Percentiles rank a stretch among this genome's conserved stretches.
phyloP scores from a whole-genome alignment of 148 eudicot species.

The Cornus florida region DNA sequence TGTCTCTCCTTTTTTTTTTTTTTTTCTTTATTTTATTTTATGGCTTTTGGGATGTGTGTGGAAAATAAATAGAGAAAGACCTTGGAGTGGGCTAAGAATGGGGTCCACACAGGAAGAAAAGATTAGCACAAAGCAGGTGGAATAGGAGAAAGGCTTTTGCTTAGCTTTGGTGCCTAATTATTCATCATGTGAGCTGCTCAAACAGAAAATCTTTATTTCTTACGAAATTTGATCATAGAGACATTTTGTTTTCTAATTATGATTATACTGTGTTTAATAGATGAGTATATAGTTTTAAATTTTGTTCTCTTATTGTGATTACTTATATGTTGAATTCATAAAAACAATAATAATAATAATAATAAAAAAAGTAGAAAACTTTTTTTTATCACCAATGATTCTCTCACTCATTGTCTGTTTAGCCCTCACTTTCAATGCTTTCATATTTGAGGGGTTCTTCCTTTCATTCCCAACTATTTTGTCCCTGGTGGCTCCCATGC shows the following conservation, averaged over 20 bases:
- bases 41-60: not conserved
- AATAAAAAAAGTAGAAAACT: too few relatives aligned
- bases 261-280: not conserved
- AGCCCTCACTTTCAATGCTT: too few relatives aligned
- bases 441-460: too few relatives aligned
- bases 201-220: too few relatives aligned
- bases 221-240: too few relatives aligned
- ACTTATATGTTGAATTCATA: not conserved
- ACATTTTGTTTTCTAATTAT: not conserved
- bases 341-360: too few relatives aligned
- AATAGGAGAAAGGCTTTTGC: not conserved
- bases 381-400: not conserved
- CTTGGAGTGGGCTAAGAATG: not conserved
- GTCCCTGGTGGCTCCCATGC: too few relatives aligned
- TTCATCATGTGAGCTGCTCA: too few relatives aligned
- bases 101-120: not conserved
- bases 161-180: too few relatives aligned
- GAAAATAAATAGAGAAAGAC: conserved; percentile 5
- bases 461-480: too few relatives aligned
- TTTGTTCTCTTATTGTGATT: not conserved
- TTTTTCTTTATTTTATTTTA: not conserved
- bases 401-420: not conserved
- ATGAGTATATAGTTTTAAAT: not conserved
- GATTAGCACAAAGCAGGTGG: not conserved
- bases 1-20: not conserved